Conservation (phyloP, 805 yeast species). For the Kodamaea restingae region DNA sequence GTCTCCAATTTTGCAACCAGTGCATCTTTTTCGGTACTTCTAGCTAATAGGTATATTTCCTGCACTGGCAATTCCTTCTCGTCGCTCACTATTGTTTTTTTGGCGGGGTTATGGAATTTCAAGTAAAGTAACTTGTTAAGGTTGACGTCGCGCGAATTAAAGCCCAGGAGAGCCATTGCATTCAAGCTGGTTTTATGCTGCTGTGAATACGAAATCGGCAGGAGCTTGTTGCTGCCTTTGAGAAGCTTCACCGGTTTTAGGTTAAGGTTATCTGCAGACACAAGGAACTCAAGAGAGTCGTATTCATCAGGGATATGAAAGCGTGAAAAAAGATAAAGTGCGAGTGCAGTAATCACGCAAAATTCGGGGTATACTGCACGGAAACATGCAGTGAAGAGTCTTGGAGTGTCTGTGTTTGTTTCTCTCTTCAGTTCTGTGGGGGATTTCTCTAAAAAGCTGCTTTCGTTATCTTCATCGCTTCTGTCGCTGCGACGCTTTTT, state of each 20-base stretch:
- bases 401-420: no score
- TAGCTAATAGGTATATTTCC: background rate
- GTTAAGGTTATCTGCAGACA: conserved; percentile 3
- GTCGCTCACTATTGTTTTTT: background rate
- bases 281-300: conserved; percentile 18
- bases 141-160: conserved; percentile 18
- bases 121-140: conserved; percentile 18
- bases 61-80: background rate
- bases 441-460: background rate
- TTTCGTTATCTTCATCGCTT: background rate
- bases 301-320: conserved; percentile 27
- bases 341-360: conserved; percentile 26
- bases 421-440: no score
- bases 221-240: conserved; percentile 23
- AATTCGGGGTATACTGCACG: conserved; percentile 16
- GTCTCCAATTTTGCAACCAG: no score
- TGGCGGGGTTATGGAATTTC: conserved; percentile 10
- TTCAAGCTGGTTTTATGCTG: conserved; percentile 24
- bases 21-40: background rate
- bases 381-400: conserved; percentile 4
- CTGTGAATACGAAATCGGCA: conserved; percentile 22
- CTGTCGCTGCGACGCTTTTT: background rate
- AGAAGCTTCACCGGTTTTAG: conserved; percentile 19
- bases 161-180: conserved; percentile 17
- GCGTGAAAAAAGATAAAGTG: conserved; percentile 25